These are phyloP conservation scores for Tylopilus cervinicoccineus DNA, from an alignment of 768 basidiomycete species.

Conservation along the genomic window DNA sequence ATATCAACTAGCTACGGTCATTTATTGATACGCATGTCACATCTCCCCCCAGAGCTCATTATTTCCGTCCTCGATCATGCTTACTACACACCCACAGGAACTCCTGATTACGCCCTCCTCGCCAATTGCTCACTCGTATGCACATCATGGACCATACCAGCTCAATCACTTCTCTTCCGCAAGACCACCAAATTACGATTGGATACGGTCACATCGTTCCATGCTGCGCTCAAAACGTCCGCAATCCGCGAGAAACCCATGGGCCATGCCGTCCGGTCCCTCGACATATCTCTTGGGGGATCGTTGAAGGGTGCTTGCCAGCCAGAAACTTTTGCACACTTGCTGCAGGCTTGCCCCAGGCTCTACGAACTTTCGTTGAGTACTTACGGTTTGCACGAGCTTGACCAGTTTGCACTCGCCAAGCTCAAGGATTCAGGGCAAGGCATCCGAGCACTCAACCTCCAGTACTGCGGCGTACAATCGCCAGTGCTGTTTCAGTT, in stretches of 20 bases:
- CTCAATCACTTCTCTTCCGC: conserved; percentile 30
- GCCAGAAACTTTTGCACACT: conserved; percentile 7
- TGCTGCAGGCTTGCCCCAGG: conserved; percentile 27
- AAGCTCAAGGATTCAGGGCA: conserved; percentile 22
- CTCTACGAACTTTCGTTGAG: conserved; percentile 34
- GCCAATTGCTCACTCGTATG: conserved; percentile 25
- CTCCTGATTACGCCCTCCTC: conserved; percentile 20
- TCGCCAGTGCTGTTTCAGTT: conserved; percentile 43
- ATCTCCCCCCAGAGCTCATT: conserved; percentile 24
- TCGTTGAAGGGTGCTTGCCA: conserved; percentile 2
- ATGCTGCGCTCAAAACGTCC: conserved; percentile 14
- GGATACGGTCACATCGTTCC: conserved; percentile 8
- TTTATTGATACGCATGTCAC: conserved; percentile 5
- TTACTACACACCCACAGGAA: conserved; percentile 20
- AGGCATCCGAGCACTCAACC: conserved; percentile 31
- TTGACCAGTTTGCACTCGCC: conserved; percentile 24
- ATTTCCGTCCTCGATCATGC: conserved; percentile 19
- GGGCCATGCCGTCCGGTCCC: conserved; percentile 18
- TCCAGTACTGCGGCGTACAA: conserved; percentile 36
- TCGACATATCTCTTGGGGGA: conserved; percentile 19
- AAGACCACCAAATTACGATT: conserved; percentile 10
- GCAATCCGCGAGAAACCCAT: conserved; percentile 14
- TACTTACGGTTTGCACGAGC: conserved; percentile 24
- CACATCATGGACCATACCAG: conserved; percentile 24
- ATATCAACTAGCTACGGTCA: too few relatives aligned